Conservation (phyloP, 768 basidiomycete genomes). For the Russula brevipes region DNA sequence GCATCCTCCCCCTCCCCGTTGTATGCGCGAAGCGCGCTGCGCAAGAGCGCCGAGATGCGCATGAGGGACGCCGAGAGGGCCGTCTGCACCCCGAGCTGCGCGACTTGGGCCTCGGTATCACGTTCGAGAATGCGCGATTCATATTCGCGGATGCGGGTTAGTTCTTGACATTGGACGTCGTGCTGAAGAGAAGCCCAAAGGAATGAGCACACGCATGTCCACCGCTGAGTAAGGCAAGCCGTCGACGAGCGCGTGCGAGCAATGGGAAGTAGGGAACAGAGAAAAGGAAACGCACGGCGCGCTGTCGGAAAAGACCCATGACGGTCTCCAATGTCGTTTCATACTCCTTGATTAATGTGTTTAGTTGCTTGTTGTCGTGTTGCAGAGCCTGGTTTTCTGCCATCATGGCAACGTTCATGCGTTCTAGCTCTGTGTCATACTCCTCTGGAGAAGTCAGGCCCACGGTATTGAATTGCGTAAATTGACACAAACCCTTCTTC, state of each 20-base stretch:
- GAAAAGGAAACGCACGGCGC: constrained; percentile 65
- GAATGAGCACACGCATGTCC: neutral
- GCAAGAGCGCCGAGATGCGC: constrained; percentile 63
- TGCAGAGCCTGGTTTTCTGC: constrained; percentile 80
- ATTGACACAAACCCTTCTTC: constrained; percentile 54
- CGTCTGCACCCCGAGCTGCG: constrained; percentile 57
- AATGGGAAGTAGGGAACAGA: neutral
- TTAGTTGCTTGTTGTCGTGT: constrained; percentile 95
- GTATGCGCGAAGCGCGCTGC: constrained; percentile 61
- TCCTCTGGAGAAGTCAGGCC: constrained; percentile 51
- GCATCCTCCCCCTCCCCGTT: constrained; percentile 51
- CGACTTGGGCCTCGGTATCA: constrained; percentile 61
- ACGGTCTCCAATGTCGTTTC: constrained; percentile 93
- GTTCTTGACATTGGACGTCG: constrained; percentile 88
- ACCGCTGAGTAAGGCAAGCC: neutral
- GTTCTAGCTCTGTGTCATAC: constrained; percentile 85
- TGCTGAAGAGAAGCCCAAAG: constrained; percentile 46
- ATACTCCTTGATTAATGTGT: constrained; percentile 87
- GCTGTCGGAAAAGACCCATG: constrained; percentile 86
- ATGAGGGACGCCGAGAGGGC: constrained; percentile 62
- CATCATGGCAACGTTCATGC: constrained; percentile 74
- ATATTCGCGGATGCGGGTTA: constrained; percentile 85
- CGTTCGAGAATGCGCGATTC: constrained; percentile 75
- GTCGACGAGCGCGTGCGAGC: neutral
- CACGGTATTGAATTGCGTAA: constrained; percentile 5